Percentiles rank a stretch among this genome's conserved stretches.
Evolutionary conservation across 2,329 filamentous ascomycete species (phyloP).

Genomic region (Botrytis porri): DNA sequence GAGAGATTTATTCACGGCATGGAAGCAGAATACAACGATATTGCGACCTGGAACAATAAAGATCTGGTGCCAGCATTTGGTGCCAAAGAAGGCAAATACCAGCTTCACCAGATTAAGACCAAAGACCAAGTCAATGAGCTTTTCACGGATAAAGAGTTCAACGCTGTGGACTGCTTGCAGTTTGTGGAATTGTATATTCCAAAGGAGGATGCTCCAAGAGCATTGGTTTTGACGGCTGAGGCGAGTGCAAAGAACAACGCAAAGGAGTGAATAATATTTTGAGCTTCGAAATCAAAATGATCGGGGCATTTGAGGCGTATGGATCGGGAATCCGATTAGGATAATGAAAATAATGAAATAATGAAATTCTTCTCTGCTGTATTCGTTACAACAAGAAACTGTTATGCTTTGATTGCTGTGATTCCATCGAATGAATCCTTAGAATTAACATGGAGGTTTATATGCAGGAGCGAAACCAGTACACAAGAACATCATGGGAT

Average conservation of each 20-base stretch:
- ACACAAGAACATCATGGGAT: not conserved
- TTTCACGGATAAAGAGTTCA: slow-evolving; percentile 63
- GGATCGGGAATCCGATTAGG: not conserved
- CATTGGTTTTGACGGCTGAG: slow-evolving; percentile 67
- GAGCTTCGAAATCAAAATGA: not conserved
- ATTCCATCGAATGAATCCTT: not conserved
- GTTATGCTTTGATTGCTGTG: not conserved
- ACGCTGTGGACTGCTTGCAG: slow-evolving; percentile 53
- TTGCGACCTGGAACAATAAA: slow-evolving; percentile 71
- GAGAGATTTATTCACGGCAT: slow-evolving; percentile 85
- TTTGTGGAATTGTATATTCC: slow-evolving; percentile 83
- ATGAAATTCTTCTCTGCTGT: slow-evolving; percentile 1
- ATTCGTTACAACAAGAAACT: not conserved
- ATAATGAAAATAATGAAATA: not conserved
- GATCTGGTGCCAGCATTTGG: slow-evolving; percentile 67
- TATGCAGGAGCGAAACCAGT: not conserved
- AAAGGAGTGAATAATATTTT: slow-evolving; percentile 32
- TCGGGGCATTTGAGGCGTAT: not conserved
- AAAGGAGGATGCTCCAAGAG: slow-evolving; percentile 71
- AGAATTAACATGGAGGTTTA: not conserved
- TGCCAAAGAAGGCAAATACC: slow-evolving; percentile 52
- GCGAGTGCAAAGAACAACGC: slow-evolving; percentile 68
- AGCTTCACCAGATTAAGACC: slow-evolving; percentile 66
- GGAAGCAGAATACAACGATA: slow-evolving; percentile 77
- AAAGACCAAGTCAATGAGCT: slow-evolving; percentile 65